Evolutionary conservation across 495 filamentous ascomycete genomes (phyloP), one percentile per base, ranked within the genome.

Genomic region (Hypoxylon lenormandii): DNA sequence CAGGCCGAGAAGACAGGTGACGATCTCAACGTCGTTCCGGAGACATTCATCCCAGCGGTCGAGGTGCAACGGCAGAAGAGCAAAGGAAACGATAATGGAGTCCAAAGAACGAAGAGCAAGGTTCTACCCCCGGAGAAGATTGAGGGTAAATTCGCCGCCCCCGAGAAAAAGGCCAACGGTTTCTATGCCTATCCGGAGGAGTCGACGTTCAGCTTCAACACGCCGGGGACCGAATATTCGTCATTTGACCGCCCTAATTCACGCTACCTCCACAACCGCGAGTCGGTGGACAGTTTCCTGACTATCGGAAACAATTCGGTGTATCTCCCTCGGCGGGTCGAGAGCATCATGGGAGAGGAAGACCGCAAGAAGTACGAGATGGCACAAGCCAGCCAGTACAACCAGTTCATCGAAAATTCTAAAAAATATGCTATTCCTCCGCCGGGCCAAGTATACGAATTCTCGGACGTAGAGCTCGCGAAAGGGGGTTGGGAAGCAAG

Each of bases 21-120:
- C 68, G 95, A 97, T 70, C 85, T 98, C 60, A 97, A 97, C 69
- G 88, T 98, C 15, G 86, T 96, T 21, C 91, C 94, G 0, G 91
- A 97, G 72, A 93, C 92, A 0, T 98, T 97, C 79, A 92, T 90
- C 48, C 85, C 89, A 0, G 89, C 89, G 2, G 80, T 81, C 10
- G 87, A 88, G 65, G 88, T 87, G 57, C 82, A 82, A 59, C 46
- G 59, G 62, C 78, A 78, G 59, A 81, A 72, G 64, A 72, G 76
- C 69, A 74, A 77, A 54, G 68, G 68, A 13, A 72, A 76, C n/a
- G 83, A 83, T 28, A 78, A 73, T 23, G 76, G 75, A 3, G 73
- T 76, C n/a, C 77, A 65, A 18, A 71, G 76, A 45, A 77, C 74
- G 47, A 76, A 80, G 60, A 80, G 80, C 48, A 85, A 90, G 3